Base-by-base conservation (phyloP, 306 rosid species). In the Medicago lupulina region DNA sequence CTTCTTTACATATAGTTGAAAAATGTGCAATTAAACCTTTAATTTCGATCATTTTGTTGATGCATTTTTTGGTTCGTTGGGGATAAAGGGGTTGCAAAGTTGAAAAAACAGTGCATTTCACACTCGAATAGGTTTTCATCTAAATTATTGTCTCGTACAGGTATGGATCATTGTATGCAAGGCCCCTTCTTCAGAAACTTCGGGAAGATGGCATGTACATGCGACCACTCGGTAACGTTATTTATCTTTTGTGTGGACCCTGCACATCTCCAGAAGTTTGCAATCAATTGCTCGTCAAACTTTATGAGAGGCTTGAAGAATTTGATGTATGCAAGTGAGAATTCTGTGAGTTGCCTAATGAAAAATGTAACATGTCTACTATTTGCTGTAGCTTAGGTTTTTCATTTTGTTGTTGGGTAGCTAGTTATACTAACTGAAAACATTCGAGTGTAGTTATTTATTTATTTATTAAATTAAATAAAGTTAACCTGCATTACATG, bases 201-300 rank as follows among this genome's bases (percentile, higher is more conserved):
- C 79, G 91, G 53, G 91, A 86, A 70, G 98, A 95, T 34, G 97
- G 90, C 15, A 39, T 95, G 61, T 92, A 85, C 85, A 86, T 53
- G 87, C 92, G 99, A 85, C 96, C 96, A 58, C 79, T 90, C 12
- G 98, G 98, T 21, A 88, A 92, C 43, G 97, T 92, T 76, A 79
- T 95, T 79, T 95, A 90, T 82, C 93, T 95, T 73, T 74, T 95
- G 96, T 86, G 89, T 65, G 97, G 96, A 66, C 98, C 98, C 61
- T 92, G 96, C 91, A 90, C 97, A 23, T 83, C 89, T 78, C 87
- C 97, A 41, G 80, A 85, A 43, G 76, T 80, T 77, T 95, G 97
- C 88, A 76, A 47, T 85, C 89, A 87, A 80, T 76, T 87, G n/a
- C 90, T 95, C 44, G 51, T 77, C 66, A 92, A 91, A 78, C 97